Conservation (phyloP, 352 stramenopile genomes). For the Phytophthora cactorum region DNA sequence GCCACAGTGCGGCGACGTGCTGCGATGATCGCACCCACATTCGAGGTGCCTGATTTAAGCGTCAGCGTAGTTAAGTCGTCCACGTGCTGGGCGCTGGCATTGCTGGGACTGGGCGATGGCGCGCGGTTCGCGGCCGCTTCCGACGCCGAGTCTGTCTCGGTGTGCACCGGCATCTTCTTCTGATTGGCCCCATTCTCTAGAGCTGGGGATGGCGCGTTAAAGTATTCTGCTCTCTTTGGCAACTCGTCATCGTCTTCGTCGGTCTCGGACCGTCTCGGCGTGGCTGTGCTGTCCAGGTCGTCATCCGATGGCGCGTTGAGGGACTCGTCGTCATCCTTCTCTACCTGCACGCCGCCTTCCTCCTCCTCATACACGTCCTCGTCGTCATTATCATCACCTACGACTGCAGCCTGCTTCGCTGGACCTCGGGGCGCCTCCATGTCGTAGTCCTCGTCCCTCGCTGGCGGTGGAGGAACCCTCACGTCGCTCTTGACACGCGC, state of each 20-base stretch:
- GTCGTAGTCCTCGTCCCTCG: conserved; percentile 26
- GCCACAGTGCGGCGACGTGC: conserved; percentile 68
- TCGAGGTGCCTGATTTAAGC: conserved; percentile 63
- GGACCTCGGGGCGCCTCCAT: conserved; percentile 23
- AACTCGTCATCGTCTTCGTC: conserved; percentile 49
- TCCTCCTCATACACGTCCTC: conserved; percentile 49
- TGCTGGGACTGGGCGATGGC: conserved; percentile 31
- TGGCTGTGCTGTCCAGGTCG: conserved; percentile 73
- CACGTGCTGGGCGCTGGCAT: conserved; percentile 25
- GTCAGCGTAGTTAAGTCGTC: conserved; percentile 33
- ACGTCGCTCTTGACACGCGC: conserved; percentile 14
- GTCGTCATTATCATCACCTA: conserved; percentile 20
- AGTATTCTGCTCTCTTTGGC: conserved; percentile 3
- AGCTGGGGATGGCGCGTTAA: not conserved
- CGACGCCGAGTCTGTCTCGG: conserved; percentile 45
- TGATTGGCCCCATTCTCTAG: conserved; percentile 22
- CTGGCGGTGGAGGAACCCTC: conserved; percentile 1
- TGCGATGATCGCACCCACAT: conserved; percentile 73
- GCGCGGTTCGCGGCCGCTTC: conserved; percentile 29
- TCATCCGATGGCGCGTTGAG: conserved; percentile 77
- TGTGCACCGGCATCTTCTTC: conserved; percentile 19
- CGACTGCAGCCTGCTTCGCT: not conserved
- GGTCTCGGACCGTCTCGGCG: conserved; percentile 51
- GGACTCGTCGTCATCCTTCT: conserved; percentile 83
- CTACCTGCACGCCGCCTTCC: conserved; percentile 63